Percentiles rank a stretch among this genome's conserved stretches.
Evolutionary conservation across 2,329 filamentous ascomycete genomes (phyloP).

Genomic region (Gliomastix tumulicola): DNA sequence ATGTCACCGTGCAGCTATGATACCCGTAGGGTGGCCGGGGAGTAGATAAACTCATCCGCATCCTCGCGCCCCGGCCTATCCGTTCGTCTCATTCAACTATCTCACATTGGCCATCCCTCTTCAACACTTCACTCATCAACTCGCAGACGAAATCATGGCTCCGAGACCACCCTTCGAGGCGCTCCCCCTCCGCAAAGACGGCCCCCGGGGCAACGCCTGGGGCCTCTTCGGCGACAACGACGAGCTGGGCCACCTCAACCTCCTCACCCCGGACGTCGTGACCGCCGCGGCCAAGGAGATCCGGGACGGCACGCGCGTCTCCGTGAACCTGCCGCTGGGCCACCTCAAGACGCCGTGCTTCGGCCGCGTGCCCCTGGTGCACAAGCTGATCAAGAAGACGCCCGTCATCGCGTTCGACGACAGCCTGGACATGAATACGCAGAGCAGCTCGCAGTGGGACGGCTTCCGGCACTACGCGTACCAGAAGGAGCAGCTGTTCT

Average conservation of each 20-base stretch:
- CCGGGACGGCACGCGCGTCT: conserved; percentile 18
- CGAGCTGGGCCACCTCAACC: conserved; percentile 46
- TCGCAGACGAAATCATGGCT: no score
- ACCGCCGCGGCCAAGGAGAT: conserved; percentile 19
- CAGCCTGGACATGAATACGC: conserved; percentile 23
- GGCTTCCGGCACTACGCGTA: conserved; percentile 29
- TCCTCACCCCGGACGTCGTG: conserved; percentile 31
- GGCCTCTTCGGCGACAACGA: conserved; percentile 44
- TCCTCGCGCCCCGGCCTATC: no score
- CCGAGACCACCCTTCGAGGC: conserved; percentile 26
- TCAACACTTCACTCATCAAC: no score
- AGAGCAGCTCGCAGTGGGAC: conserved; percentile 31
- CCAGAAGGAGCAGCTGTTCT: conserved; percentile 24
- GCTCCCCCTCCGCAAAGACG: conserved; percentile 40
- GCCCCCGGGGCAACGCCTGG: conserved; percentile 48
- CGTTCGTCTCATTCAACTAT: no score
- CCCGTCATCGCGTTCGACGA: conserved; percentile 23
- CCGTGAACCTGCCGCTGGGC: conserved; percentile 24
- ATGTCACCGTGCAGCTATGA: no score
- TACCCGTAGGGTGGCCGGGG: no score
- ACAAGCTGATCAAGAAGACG: conserved; percentile 17
- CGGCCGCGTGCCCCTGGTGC: conserved; percentile 17
- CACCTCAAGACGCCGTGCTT: conserved; percentile 24
- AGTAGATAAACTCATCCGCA: no score
- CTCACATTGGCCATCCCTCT: no score